Percentiles rank a stretch among this genome's conserved stretches.
Conservation (phyloP, 148 eudicot genomes). For the Vaccinium darrowii region DNA sequence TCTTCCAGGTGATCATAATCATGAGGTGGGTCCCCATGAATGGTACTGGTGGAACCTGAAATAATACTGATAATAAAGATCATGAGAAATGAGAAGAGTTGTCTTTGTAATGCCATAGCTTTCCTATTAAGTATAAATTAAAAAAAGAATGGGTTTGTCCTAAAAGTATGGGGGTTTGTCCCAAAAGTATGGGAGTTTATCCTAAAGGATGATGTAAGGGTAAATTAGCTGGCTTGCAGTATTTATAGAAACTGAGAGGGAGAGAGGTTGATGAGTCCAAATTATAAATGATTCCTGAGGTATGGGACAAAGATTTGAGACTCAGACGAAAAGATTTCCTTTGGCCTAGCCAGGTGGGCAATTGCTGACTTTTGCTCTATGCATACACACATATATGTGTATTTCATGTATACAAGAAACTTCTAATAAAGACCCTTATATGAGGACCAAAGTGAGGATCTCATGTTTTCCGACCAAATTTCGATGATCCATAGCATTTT, state of each 20-base stretch:
- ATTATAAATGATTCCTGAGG: background rate
- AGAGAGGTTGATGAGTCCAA: background rate
- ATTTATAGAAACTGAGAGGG: background rate
- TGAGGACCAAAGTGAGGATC: too few species aligned
- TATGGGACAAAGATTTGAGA: constrained; percentile 3
- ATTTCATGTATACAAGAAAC: background rate
- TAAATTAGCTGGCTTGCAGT: background rate
- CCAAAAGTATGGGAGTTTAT: background rate
- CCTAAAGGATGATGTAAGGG: background rate
- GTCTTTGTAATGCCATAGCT: constrained; percentile 1
- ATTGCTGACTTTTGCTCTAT: background rate
- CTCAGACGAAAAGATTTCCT: background rate
- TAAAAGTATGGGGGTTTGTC: background rate
- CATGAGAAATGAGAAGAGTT: background rate
- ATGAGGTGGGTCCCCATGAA: constrained; percentile 2
- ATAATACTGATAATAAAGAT: background rate
- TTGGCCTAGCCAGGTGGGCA: background rate
- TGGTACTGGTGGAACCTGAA: background rate
- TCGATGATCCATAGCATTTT: too few species aligned
- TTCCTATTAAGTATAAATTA: background rate
- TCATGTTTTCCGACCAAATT: too few species aligned
- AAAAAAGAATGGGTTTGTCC: background rate
- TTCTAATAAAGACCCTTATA: too few species aligned
- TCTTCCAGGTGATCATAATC: background rate
- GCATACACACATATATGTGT: background rate